Conservation (phyloP, 306 rosid species). For the Vigna radiata region DNA sequence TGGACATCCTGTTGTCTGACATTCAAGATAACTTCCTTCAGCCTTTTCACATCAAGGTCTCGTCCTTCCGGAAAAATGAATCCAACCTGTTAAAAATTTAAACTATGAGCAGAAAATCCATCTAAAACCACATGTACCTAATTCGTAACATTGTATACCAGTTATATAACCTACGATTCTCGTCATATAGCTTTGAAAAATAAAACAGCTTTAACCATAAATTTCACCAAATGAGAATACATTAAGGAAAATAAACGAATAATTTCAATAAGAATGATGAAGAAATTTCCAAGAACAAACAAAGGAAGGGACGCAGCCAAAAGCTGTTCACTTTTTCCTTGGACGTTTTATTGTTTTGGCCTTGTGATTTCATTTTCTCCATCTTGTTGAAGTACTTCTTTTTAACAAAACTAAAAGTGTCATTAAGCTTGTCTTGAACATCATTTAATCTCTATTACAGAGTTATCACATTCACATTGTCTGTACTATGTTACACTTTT, state of each 20-base stretch:
- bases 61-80: slow-evolving; percentile 61
- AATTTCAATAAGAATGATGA: background rate
- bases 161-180: slow-evolving; percentile 5
- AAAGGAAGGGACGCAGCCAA: background rate
- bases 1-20: slow-evolving; percentile 57
- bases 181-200: background rate
- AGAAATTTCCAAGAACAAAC: background rate
- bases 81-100: slow-evolving; percentile 68
- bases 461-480: background rate
- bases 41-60: slow-evolving; percentile 57
- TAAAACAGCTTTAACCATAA: background rate
- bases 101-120: slow-evolving; percentile 23
- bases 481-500: background rate
- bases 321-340: slow-evolving; percentile 1
- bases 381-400: background rate
- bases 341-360: background rate
- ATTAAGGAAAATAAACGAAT: background rate
- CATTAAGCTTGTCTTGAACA: background rate
- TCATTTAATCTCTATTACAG: background rate
- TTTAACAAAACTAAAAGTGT: background rate
- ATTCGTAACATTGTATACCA: background rate
- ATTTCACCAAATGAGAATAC: background rate
- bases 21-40: slow-evolving; percentile 57
- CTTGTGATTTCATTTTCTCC: background rate
- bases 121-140: slow-evolving; percentile 3